Base-by-base conservation (phyloP, 139 green algal species). In the Micractinium sp. region DNA sequence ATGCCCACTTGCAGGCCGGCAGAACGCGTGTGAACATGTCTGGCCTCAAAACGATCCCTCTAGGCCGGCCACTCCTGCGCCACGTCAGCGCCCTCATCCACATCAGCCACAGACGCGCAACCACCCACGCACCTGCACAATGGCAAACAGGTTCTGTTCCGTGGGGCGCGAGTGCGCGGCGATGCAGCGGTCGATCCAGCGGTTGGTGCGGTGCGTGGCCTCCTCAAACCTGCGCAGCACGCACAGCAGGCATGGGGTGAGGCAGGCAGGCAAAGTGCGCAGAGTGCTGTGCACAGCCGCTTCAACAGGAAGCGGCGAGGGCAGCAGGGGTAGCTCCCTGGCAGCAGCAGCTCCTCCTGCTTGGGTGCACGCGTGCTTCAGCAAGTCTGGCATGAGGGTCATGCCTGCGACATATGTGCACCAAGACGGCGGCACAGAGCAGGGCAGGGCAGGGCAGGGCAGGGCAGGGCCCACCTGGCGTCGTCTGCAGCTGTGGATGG, bases 161-260 rank as follows among this genome's bases (percentile, higher is more conserved):
- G 89, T 84, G 9, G 95, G 94, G 27, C 97, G 93, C 27, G 77
- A 76, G 91, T 99, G 97, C 1, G 97, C 97, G 19, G 90, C 81
- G 41, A 99, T 97, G 95, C 98, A 99, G 66, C 98, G 95, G 89
- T 99, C 97, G 56, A 99, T 95, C 98, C 98, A 99, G 15, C 97
- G 92, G 31, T 94, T 95, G 35, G 97, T 99, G 71, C 98, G 93
- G 90, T 98, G 91, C 0, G 96, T 99, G 19, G 98, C 98, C 91
- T 99, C 97, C 87, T 96, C 92, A 85, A 99, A 99, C 7, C 98
- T 71, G 22, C 22, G 18, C 47, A 56, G 47, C 47, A 56, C 47
- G 47, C 47, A 56, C 47, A 56, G 47, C 7, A 56, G 47, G n/a
- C n/a, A n/a, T n/a, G n/a, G n/a, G 47, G 47, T 56, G 47, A 5